A percentile compares a stretch with the other conserved stretches of the same genome.
Conservation (phyloP, 2,329 filamentous ascomycete genomes). For the Dothiorella sarmentorum region DNA sequence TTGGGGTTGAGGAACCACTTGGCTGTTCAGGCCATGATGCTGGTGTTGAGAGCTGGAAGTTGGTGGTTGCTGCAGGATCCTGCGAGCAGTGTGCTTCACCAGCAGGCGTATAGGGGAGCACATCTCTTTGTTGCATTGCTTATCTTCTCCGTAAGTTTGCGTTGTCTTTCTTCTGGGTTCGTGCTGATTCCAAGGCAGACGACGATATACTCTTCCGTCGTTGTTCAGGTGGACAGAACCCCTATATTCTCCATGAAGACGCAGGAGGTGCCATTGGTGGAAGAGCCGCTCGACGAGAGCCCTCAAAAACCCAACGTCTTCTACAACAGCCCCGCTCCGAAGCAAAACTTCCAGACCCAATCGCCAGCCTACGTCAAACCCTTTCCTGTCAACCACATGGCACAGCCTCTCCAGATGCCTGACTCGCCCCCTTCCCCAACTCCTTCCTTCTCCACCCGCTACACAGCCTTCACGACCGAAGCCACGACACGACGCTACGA, state of each 20-base stretch:
- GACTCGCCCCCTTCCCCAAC: slow-evolving; percentile 33
- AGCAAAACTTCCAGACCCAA: slow-evolving; percentile 31
- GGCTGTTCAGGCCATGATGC: slow-evolving; percentile 58
- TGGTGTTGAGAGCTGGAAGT: slow-evolving; percentile 52
- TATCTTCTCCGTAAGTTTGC: slow-evolving; percentile 53
- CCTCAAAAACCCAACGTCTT: slow-evolving; percentile 19
- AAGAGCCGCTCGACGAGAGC: slow-evolving; percentile 17
- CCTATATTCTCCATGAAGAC: slow-evolving; percentile 29
- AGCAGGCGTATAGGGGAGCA: slow-evolving; percentile 42
- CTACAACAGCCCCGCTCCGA: slow-evolving; percentile 27
- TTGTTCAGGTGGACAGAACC: slow-evolving; percentile 56
- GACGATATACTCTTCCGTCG: slow-evolving; percentile 41
- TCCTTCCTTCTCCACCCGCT: slow-evolving; percentile 26
- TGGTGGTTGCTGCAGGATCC: slow-evolving; percentile 30
- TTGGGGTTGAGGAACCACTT: slow-evolving; percentile 64
- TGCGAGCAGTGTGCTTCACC: slow-evolving; percentile 21
- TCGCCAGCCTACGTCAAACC: slow-evolving; percentile 37
- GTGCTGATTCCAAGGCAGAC: slow-evolving; percentile 20
- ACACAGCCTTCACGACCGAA: slow-evolving; percentile 15
- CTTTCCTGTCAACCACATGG: slow-evolving; percentile 37
- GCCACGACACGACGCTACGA: slow-evolving; percentile 16
- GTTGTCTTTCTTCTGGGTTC: neutral
- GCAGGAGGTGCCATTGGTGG: slow-evolving; percentile 27
- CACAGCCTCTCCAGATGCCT: slow-evolving; percentile 21
- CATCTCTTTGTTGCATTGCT: slow-evolving; percentile 56